A percentile compares a stretch with the other conserved stretches of the same genome.
Evolutionary conservation across 2,329 filamentous ascomycete species (phyloP).

Genomic region (Sclerotinia sclerotiorum): DNA sequence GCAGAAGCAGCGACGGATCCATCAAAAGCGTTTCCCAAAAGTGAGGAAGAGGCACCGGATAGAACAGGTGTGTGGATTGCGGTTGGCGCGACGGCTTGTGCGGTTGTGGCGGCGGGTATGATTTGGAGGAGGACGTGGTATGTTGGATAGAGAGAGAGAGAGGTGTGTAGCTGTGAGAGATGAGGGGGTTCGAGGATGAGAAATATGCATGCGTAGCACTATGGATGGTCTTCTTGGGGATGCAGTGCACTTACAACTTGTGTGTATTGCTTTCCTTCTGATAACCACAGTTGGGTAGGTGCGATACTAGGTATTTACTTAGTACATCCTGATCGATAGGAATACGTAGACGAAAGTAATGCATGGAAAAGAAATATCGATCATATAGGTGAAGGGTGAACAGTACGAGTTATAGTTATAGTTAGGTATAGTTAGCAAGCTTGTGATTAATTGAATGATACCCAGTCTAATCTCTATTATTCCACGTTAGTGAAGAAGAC

Average conservation of each 20-base stretch:
- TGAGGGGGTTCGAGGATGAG: background rate
- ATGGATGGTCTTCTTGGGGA: background rate
- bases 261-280: background rate
- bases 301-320: background rate
- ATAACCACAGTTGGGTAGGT: background rate
- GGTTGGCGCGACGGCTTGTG: slow-evolving; percentile 69
- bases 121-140: slow-evolving; percentile 54
- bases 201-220: background rate
- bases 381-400: background rate
- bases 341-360: background rate
- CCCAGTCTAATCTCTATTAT: background rate
- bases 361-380: background rate
- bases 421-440: background rate
- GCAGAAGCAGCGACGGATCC: slow-evolving; percentile 92
- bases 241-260: too few species aligned
- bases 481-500: background rate
- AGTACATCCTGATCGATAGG: background rate
- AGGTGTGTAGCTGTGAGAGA: too few species aligned
- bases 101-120: slow-evolving; percentile 62
- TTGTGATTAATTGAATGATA: slow-evolving; percentile 4
- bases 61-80: slow-evolving; percentile 84
- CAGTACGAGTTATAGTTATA: background rate
- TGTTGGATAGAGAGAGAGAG: slow-evolving; percentile 26
- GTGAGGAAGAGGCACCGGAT: slow-evolving; percentile 81
- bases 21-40: slow-evolving; percentile 83